These are phyloP conservation scores for Conringia planisiliqua DNA, from an alignment of 345 rosid genomes.

Conservation along the genomic window DNA sequence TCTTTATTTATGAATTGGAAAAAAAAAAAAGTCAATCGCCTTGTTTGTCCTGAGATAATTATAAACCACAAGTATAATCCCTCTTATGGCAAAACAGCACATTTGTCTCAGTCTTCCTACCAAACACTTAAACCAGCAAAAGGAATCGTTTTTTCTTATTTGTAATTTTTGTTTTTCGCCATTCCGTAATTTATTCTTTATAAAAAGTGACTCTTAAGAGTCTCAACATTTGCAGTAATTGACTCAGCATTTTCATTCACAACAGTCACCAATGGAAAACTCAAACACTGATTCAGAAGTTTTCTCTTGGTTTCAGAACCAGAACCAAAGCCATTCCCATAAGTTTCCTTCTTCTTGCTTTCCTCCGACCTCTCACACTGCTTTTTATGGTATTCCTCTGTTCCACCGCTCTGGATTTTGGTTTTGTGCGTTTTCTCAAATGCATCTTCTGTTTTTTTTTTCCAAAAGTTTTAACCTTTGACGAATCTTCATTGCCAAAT, in stretches of 20 bases:
- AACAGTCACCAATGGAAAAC: conserved; percentile 17
- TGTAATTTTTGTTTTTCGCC: neutral
- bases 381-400: conserved; percentile 3
- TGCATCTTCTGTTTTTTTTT: neutral
- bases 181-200: conserved; percentile 1
- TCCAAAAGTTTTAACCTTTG: neutral
- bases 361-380: conserved; percentile 15
- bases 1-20: neutral
- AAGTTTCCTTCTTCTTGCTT: conserved; percentile 12
- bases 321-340: conserved; percentile 5
- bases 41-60: neutral
- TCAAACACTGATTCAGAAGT: conserved; percentile 22
- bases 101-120: conserved; percentile 20
- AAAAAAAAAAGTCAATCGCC: neutral
- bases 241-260: conserved; percentile 15
- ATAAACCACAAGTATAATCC: conserved; percentile 18
- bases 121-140: conserved; percentile 28
- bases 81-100: conserved; percentile 27
- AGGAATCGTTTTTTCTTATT: conserved; percentile 20
- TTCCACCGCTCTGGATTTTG: neutral
- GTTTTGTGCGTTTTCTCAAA: neutral
- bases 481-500: conserved; percentile 3
- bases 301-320: conserved; percentile 23
- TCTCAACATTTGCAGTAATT: neutral
- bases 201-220: conserved; percentile 14